phyloP scores from a whole-genome alignment of 495 filamentous ascomycete species.

The Polyplosphaeria fusca region DNA sequence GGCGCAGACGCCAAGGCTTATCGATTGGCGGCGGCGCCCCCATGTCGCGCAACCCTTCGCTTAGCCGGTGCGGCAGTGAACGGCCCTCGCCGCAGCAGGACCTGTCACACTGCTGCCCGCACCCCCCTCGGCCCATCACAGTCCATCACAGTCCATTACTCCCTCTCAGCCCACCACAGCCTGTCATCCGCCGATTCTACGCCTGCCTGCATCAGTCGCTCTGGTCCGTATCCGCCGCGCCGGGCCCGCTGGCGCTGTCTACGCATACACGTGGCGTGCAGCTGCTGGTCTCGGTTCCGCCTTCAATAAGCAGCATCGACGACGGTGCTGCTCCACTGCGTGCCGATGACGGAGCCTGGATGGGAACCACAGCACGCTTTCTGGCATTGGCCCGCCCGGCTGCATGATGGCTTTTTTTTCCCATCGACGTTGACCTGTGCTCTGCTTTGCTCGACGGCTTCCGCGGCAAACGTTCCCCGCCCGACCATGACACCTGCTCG shows the following conservation, averaged over 20 bases:
- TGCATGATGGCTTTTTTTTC: constrained; percentile 23
- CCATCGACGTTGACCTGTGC: neutral
- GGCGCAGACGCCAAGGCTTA: constrained; percentile 19
- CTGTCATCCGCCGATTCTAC: constrained; percentile 11
- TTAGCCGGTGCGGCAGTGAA: constrained; percentile 26
- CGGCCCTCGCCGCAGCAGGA: constrained; percentile 32
- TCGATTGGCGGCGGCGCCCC: constrained; percentile 14
- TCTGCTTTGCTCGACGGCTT: neutral
- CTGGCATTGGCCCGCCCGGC: constrained; percentile 1
- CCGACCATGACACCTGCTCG: no score
- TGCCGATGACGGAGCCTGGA: constrained; percentile 27
- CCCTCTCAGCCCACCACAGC: no score
- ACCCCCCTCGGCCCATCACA: constrained; percentile 12
- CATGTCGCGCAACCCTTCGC: constrained; percentile 26
- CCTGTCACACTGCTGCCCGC: constrained; percentile 28
- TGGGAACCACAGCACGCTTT: neutral
- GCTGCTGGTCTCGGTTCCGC: constrained; percentile 25
- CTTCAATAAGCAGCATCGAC: constrained; percentile 23
- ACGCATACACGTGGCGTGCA: constrained; percentile 32
- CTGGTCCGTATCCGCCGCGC: neutral
- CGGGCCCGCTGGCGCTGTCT: neutral
- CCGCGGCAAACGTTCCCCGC: no score
- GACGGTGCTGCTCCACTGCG: no score
- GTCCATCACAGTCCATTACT: constrained; percentile 9
- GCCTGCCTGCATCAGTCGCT: constrained; percentile 8